phyloP scores from a whole-genome alignment of 495 filamentous ascomycete species.

The Aspergillus asperescens region DNA sequence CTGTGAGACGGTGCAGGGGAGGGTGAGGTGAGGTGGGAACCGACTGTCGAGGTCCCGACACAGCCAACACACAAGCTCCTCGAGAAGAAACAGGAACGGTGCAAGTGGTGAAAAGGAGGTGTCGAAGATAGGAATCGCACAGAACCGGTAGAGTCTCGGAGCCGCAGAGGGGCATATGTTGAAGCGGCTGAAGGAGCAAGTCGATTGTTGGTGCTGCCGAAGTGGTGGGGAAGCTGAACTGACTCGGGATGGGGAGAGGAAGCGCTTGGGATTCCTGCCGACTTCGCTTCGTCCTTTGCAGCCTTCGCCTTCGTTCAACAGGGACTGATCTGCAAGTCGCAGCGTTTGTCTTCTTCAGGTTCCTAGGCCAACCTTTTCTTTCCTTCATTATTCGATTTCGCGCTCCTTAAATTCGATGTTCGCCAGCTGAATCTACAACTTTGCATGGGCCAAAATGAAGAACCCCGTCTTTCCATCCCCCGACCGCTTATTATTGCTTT shows the following conservation, averaged over 20 bases:
- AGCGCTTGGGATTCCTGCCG: constrained; percentile 2
- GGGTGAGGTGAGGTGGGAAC: no score
- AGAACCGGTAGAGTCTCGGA: background rate
- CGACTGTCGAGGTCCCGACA: constrained; percentile 9
- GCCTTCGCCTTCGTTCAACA: no score
- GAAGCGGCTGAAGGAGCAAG: constrained; percentile 1
- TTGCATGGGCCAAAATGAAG: no score
- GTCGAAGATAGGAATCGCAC: background rate
- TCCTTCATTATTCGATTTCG: background rate
- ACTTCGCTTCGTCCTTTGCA: background rate
- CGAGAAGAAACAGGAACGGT: constrained; percentile 5
- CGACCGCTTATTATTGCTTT: no score
- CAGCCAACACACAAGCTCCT: background rate
- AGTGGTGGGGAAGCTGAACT: constrained; percentile 19
- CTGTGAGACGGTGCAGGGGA: no score
- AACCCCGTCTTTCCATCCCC: no score
- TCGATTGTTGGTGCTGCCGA: constrained; percentile 16
- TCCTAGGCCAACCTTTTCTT: background rate
- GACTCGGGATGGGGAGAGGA: background rate
- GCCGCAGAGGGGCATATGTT: constrained; percentile 1
- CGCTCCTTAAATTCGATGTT: no score
- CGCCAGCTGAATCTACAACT: no score
- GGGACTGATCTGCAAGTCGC: constrained; percentile 4
- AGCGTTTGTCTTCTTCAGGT: no score
- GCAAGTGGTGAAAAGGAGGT: background rate